Conservation (phyloP, 2,329 filamentous ascomycete genomes). For the Lasiodiplodia hormozganensis region DNA sequence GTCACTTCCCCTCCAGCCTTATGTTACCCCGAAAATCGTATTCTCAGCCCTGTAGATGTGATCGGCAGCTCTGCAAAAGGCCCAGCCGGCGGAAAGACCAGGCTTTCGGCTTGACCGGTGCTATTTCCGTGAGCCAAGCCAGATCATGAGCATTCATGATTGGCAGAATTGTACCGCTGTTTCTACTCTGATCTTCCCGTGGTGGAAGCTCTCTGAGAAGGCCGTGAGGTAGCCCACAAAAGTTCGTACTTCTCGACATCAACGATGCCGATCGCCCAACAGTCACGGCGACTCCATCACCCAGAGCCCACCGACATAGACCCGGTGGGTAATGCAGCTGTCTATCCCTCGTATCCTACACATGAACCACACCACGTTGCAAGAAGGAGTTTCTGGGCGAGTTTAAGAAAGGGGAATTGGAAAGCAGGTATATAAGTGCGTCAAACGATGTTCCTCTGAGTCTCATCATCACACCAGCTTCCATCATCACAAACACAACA, state of each 20-base stretch:
- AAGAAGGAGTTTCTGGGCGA: not conserved
- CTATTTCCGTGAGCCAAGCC: too few species aligned
- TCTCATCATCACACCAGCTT: not conserved
- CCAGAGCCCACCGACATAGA: not conserved
- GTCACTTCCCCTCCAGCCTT: not conserved
- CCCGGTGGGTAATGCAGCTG: not conserved
- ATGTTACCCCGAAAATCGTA: not conserved
- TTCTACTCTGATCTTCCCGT: not conserved
- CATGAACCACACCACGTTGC: not conserved
- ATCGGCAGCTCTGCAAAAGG: not conserved
- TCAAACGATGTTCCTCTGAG: not conserved
- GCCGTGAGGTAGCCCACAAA: not conserved
- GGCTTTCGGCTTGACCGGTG: not conserved
- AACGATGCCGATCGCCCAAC: not conserved
- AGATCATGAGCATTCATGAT: not conserved
- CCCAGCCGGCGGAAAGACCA: not conserved
- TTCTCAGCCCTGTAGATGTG: not conserved
- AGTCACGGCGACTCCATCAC: not conserved
- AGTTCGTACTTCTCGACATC: not conserved
- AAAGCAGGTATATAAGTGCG: not conserved
- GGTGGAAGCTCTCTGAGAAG: not conserved
- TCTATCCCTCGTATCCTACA: not conserved
- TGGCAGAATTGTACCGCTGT: not conserved
- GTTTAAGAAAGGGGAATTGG: not conserved
- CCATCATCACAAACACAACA: not conserved